Evolutionary conservation across 257 asterid genomes (phyloP), one percentile per base, ranked within the genome.

Genomic region (Salvia splendens): DNA sequence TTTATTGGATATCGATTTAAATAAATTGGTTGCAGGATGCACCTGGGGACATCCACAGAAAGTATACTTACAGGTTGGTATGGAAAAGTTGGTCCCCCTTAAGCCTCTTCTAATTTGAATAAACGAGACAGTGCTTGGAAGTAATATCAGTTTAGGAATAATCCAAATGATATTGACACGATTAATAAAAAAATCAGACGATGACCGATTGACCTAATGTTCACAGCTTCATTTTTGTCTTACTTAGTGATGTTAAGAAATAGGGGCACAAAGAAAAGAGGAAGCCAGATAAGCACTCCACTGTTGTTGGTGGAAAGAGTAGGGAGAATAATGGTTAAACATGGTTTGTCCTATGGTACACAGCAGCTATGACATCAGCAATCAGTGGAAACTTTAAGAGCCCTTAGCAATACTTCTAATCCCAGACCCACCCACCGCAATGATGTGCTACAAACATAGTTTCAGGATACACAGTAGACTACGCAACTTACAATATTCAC

Each of bases 1-100:
- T 5, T 77, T 94, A 66, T 77, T 88, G 80, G 97, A 87, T 70
- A 77, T 86, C 87, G 94, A 88, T 79, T 73, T 94, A 50, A 88
- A 82, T 82, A 91, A 81, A 70, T 76, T 94, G 86, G 95, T 88
- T 77, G 68, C 76, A 51, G 95, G 96, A 42, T 84, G 88, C 55
- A 83, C 73, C 55, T 94, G 99, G 99, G 84, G 78, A 65, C 86
- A 87, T 72, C 89, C 76, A 24, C 98, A 86, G 76, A 91, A 91
- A 84, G 87, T 91, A 77, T 80, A 73, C 80, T 83, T 91, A 73
- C 97, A 91, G 99, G 99, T 90, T 33, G 30, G 83, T 77, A 76
- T 71, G 42, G 60, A 20, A 20, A 41, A 64, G 40, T 15, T 9
- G 62, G 15, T 48, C 68, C 54, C 60, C 68, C 66, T 65, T 40